Evolutionary conservation across 1,284 basidiomycete genomes (phyloP), one percentile per base, ranked within the genome.

Genomic region (Cyathus olla): DNA sequence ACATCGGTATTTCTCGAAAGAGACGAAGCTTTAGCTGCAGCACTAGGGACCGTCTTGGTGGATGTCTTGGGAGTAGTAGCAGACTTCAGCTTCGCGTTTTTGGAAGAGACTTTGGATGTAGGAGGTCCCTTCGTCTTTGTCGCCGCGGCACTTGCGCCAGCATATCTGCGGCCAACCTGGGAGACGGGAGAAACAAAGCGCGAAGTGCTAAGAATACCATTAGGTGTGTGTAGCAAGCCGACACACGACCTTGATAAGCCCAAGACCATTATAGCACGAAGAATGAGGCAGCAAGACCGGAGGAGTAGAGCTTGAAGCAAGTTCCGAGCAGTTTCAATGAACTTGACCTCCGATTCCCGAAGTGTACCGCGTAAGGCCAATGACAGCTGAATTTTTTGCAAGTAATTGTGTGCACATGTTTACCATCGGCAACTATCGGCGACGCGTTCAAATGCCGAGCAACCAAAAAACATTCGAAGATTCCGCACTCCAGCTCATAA

Each of bases 191-290:
- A 19, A n/a, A 49, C 24, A 17, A 35, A 22, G 27, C 54, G 53
- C 31, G 59, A 44, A 22, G 51, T 37, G 51, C 37, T 42, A 31
- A 44, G 46, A 35, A 31, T 35, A 24, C 57, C n/a, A 28, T 48
- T 15, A 11, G 48, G 55, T 26, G 26, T 24, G 47, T 48, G 54
- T 11, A 53, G 28, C 19, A 57, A 27, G 27, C 69, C 66, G 26
- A 75, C 57, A 56, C 60, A 69, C 21, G 65, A 59, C 55, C 69
- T 68, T 37, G 73, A 69, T 29, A 72, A 52, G 51, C 64, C 60
- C n/a, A 67, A 61, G 49, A 71, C 67, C 75, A 77, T 77, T 56
- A 53, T n/a, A n/a, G n/a, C n/a, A n/a, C n/a, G n/a, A n/a, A n/a
- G n/a, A n/a, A n/a, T 42, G 50, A 27, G 46, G 37, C 42, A 54